Percentiles rank a stretch among this genome's conserved stretches.
phyloP scores from a whole-genome alignment of 2,329 filamentous ascomycete species.

The Ciborinia camelliae region DNA sequence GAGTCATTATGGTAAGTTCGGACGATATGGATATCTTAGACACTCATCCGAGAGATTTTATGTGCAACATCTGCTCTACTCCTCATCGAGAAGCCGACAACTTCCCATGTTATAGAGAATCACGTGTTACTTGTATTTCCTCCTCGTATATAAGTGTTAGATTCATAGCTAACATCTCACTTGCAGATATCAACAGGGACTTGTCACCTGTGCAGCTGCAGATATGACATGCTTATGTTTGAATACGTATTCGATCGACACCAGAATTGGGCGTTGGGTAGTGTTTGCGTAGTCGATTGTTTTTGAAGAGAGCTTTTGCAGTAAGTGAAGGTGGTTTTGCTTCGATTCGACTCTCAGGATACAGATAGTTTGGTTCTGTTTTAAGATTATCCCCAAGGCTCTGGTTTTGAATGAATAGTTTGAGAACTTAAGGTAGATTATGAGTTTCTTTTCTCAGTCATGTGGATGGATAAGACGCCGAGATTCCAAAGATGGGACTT shows the following conservation, averaged over 20 bases:
- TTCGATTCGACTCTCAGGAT: too few species aligned
- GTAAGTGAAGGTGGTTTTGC: too few species aligned
- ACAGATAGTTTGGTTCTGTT: background rate
- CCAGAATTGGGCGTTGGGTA: too few species aligned
- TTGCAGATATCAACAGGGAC: background rate
- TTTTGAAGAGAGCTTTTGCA: background rate
- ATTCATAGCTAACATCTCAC: background rate
- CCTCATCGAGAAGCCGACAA: background rate
- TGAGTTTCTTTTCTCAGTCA: too few species aligned
- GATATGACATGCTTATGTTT: too few species aligned
- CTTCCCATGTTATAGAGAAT: background rate
- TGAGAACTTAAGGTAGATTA: background rate
- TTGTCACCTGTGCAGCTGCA: background rate
- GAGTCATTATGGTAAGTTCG: background rate
- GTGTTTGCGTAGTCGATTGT: background rate
- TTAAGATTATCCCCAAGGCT: background rate
- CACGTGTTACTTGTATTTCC: background rate
- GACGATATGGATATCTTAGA: background rate
- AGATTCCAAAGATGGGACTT: background rate
- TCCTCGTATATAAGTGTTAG: background rate
- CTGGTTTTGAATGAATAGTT: background rate
- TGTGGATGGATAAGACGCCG: too few species aligned
- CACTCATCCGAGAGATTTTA: background rate
- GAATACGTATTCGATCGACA: too few species aligned
- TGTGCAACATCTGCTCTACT: background rate